Evolutionary conservation across 164 flowering plant genomes (phyloP).

Genomic region (Nelumbo lutea): DNA sequence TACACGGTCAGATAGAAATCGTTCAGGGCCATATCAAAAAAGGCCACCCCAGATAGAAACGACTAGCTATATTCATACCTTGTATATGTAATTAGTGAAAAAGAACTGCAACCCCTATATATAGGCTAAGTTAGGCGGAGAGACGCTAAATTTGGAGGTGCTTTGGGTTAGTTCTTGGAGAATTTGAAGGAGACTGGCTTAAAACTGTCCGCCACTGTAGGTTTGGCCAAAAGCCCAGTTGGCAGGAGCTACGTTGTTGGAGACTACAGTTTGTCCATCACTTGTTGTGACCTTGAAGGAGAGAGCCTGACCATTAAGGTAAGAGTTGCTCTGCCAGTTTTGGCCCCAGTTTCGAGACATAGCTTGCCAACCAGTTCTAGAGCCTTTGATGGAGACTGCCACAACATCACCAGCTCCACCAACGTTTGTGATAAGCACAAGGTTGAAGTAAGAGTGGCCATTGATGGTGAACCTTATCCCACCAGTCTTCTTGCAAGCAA

Average conservation of each 20-base stretch:
- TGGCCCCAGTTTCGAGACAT: conserved; percentile 33
- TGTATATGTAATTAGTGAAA: not conserved
- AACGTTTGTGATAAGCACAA: conserved; percentile 16
- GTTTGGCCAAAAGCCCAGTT: conserved; percentile 72
- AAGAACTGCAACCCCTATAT: not conserved
- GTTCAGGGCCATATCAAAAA: conserved; percentile 7
- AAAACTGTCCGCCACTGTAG: conserved; percentile 48
- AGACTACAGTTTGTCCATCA: conserved; percentile 45
- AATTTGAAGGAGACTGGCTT: not conserved
- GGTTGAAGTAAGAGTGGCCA: conserved; percentile 22
- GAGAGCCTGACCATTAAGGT: conserved; percentile 65
- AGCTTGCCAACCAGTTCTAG: conserved; percentile 55
- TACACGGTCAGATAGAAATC: not conserved
- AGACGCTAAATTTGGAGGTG: conserved; percentile 6
- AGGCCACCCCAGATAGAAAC: not conserved
- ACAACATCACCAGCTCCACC: conserved; percentile 28
- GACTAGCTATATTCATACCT: not conserved
- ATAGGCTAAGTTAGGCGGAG: not conserved
- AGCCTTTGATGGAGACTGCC: conserved; percentile 56
- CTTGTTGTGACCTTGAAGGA: conserved; percentile 61
- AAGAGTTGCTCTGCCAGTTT: conserved; percentile 9
- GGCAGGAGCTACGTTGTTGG: conserved; percentile 60
- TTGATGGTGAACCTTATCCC: conserved; percentile 20
- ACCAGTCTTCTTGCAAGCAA: conserved; percentile 15
- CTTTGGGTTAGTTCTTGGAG: conserved; percentile 8